phyloP scores from a whole-genome alignment of 1,284 basidiomycete species.

The Anthracocystis setariae region DNA sequence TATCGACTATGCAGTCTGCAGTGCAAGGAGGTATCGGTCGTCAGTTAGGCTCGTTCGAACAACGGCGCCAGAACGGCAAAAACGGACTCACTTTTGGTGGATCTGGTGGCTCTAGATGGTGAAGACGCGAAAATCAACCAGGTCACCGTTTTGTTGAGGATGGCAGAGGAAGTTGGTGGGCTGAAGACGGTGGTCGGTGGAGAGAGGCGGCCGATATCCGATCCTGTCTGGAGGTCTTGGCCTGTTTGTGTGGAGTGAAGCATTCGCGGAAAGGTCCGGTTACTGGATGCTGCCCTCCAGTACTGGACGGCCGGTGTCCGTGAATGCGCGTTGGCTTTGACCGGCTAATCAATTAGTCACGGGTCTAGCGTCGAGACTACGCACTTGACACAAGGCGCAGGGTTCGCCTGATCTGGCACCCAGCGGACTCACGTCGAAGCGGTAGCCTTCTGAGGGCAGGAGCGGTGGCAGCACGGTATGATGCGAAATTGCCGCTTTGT shows the following conservation, averaged over 20 bases:
- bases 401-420: constrained; percentile 1
- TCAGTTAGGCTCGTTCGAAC: no score
- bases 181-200: neutral
- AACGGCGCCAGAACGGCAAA: no score
- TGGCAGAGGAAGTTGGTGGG: no score
- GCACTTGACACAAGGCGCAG: neutral
- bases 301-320: neutral
- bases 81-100: no score
- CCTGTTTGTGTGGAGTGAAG: neutral
- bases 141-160: no score
- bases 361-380: neutral
- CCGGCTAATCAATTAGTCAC: constrained; percentile 27
- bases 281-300: constrained; percentile 1
- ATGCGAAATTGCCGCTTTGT: constrained; percentile 1
- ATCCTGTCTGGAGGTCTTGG: neutral
- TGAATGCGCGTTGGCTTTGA: constrained; percentile 1
- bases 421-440: neutral
- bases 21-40: no score
- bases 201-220: neutral
- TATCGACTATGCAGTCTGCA: neutral
- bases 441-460: constrained; percentile 4
- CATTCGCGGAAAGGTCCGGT: constrained; percentile 27
- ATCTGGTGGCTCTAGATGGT: no score
- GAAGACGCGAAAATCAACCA: no score
- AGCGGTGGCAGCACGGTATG: constrained; percentile 23